These are phyloP conservation scores for Fraxinus baroniana DNA, from an alignment of 305 asterid genomes.

Conservation along the genomic window DNA sequence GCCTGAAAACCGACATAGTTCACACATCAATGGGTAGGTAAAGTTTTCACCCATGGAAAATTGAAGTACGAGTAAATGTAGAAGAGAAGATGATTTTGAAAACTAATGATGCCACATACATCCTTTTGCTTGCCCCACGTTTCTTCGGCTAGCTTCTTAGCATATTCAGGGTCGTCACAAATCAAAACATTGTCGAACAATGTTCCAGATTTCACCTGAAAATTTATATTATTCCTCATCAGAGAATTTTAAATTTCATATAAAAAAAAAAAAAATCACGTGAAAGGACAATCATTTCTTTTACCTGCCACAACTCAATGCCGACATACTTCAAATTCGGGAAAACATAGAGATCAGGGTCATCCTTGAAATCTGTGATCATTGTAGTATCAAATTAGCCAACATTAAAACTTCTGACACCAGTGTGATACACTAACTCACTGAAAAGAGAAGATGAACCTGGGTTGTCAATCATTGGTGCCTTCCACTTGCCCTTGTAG, in stretches of 20 bases:
- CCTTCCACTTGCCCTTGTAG: slow-evolving; percentile 98
- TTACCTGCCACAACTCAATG: slow-evolving; percentile 97
- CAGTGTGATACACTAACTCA: background rate
- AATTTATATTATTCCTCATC: background rate
- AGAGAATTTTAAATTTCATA: background rate
- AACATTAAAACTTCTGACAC: background rate
- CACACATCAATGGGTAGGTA: slow-evolving; percentile 8
- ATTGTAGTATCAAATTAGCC: slow-evolving; percentile 12
- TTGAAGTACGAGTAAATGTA: background rate
- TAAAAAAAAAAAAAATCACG: background rate
- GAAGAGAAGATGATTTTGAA: background rate
- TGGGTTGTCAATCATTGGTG: slow-evolving; percentile 94
- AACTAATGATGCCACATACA: slow-evolving; percentile 27
- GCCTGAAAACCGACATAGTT: slow-evolving; percentile 32
- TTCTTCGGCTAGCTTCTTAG: slow-evolving; percentile 48
- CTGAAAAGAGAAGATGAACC: slow-evolving; percentile 39
- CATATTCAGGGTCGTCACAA: slow-evolving; percentile 48
- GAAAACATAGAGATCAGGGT: slow-evolving; percentile 84
- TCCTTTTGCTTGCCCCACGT: slow-evolving; percentile 57
- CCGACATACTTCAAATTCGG: slow-evolving; percentile 92
- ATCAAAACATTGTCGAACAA: slow-evolving; percentile 47
- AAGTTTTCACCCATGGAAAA: background rate
- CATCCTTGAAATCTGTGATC: slow-evolving; percentile 80
- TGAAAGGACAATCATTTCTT: background rate
- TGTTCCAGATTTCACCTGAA: slow-evolving; percentile 59